Evolutionary conservation across 1,139 yeast species (phyloP), one percentile per base, ranked within the genome.

Genomic region (Hyphopichia wangnamkhiaoensis): DNA sequence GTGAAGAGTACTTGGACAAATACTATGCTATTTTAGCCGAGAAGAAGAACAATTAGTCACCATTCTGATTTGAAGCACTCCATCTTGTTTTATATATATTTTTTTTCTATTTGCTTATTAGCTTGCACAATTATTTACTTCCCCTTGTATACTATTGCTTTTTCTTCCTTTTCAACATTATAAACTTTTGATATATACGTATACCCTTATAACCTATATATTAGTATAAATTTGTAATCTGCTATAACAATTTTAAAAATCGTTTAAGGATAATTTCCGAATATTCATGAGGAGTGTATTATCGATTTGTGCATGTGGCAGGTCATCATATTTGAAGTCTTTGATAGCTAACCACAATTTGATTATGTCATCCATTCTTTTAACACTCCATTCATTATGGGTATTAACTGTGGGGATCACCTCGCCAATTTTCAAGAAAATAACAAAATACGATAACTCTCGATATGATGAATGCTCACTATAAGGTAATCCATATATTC

Each of bases 401-500:
- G 74, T 67, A 52, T 82, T 83, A 1, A 93, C 98, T 0, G 98
- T 93, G 0, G 97, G 95, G 8, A 89, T 79, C 12, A 89, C 76
- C 34, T 71, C 54, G 1, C 64, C 63, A 45, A 79, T 72, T 8
- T 72, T 61, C 37, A 87, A 55, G 27, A 72, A 65, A 2, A 74
- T 65, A 26, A 82, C 77, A 54, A 91, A 87, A 45, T 75, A 73
- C 7, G 82, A 71, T 36, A 93, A 68, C 53, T 93, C 98, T 34
- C 86, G 67, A 53, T 82, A 91, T 37, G 95, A 87, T 12, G 96
- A 89, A 63, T 93, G 98, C 56, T 93, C 98, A 52, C 95, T 84
- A 54, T 93, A 93, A 0, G 98, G 98, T 0, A 91, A 74, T 26
- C 79, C 64, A 52, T 82, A 82, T 1, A 81, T 65, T 38, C 82